Evolutionary conservation across 345 rosid genomes (phyloP).

Genomic region (Passiflora organensis): DNA sequence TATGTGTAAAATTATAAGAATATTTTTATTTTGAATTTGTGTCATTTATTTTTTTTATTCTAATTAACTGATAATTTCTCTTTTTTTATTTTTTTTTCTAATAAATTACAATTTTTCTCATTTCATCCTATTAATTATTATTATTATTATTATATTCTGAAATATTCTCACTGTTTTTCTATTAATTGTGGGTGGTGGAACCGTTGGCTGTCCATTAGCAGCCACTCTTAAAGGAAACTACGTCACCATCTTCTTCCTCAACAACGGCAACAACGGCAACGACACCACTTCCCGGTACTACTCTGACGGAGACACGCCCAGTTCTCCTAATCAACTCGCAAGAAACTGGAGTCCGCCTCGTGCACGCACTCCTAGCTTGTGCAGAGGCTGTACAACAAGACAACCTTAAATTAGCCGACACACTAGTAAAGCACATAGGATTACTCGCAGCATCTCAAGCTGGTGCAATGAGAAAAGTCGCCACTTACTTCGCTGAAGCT

Average conservation of each 20-base stretch:
- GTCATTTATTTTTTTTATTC: too few relatives aligned
- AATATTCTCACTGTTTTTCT: too few relatives aligned
- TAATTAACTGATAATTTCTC: too few relatives aligned
- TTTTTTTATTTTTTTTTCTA: too few relatives aligned
- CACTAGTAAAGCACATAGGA: slow-evolving; percentile 20
- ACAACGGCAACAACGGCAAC: too few relatives aligned
- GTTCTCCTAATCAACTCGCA: slow-evolving; percentile 24
- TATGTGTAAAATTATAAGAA: too few relatives aligned
- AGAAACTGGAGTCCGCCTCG: slow-evolving; percentile 27
- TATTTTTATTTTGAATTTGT: too few relatives aligned
- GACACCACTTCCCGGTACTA: background rate
- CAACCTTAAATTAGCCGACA: slow-evolving; percentile 20
- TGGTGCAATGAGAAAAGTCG: slow-evolving; percentile 30
- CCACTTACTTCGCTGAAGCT: slow-evolving; percentile 26
- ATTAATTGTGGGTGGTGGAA: too few relatives aligned
- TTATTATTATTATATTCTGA: too few relatives aligned
- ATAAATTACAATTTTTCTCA: too few relatives aligned
- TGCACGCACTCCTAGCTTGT: slow-evolving; percentile 28
- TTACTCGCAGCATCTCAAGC: slow-evolving; percentile 29
- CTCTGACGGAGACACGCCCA: slow-evolving; percentile 12
- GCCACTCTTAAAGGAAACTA: background rate
- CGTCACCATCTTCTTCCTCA: background rate
- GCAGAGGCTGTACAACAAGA: slow-evolving; percentile 29
- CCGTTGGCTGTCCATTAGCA: too few relatives aligned
- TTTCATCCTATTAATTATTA: too few relatives aligned